Base-by-base conservation (phyloP, 345 rosid genomes). In the Moricandia moricandioides region DNA sequence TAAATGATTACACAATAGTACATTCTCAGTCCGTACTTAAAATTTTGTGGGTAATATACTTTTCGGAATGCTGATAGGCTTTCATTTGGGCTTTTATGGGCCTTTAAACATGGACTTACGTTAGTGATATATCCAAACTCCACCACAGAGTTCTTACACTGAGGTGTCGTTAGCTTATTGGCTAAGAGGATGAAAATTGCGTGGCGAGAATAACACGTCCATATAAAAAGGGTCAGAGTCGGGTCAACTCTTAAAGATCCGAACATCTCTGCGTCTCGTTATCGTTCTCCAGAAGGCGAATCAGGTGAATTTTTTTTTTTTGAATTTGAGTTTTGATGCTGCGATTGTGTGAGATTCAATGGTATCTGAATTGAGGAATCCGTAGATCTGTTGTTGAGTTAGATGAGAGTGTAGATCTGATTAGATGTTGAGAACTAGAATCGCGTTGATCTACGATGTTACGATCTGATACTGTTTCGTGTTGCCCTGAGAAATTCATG, bases 331-430 rank as follows among this genome's bases (percentile, higher is more conserved):
- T 47, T 17, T 70, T 26, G 18, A 6, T 65, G 37, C 1, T 30
- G 12, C 72, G 62, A n/a, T 11, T 9, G 2, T 3, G 11, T 27
- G 78, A 27, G 78, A 27, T 37, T 64, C 55, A 17, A 17, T 54
- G 45, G 8, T 24, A 27, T 63, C 4, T 4, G 4, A 21, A 5
- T 30, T 3, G 65, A 40, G 40, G 63, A 21, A 69, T 70, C 39
- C 16, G 0, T 77, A 70, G 67, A 70, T 77, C 71, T 65, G 68
- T 27, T 59, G 0, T 13, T 3, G 1, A 0, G 54, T 33, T 56
- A 4, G 33, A 58, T 47, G 21, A 77, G 5, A 0, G 16, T 27
- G 49, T 59, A 71, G 81, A 77, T 78, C 81, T 59, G 68, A 57
- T 45, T n/a, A 45, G 11, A 35, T 35, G 40, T 35, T 35, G 40